Percentiles rank a stretch among this genome's conserved stretches.
Conservation (phyloP, 257 asterid species). For the Solanum bukasovii region DNA sequence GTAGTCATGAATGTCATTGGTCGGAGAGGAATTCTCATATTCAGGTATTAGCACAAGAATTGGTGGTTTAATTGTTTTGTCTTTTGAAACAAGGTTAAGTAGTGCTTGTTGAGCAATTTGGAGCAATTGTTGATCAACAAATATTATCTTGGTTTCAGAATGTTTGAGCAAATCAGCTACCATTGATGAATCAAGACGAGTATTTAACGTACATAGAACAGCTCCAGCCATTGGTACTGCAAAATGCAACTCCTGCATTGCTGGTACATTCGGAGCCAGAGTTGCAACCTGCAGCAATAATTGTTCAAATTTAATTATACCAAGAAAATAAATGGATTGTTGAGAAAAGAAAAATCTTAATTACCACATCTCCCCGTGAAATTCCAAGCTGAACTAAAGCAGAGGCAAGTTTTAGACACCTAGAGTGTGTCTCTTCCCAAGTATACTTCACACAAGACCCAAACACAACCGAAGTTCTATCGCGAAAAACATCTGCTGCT, state of each 20-base stretch:
- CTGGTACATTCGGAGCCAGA: slow-evolving; percentile 34
- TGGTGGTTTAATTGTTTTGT: slow-evolving; percentile 2
- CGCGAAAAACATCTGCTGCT: slow-evolving; percentile 4
- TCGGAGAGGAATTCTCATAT: too few species aligned
- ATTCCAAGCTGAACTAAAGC: slow-evolving; percentile 19
- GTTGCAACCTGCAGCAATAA: slow-evolving; percentile 12
- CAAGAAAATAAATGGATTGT: background rate
- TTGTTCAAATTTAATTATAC: background rate
- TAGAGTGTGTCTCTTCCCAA: slow-evolving; percentile 18
- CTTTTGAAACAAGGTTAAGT: slow-evolving; percentile 6
- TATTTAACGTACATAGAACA: slow-evolving; percentile 19
- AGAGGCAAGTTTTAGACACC: slow-evolving; percentile 28
- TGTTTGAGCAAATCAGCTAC: slow-evolving; percentile 13
- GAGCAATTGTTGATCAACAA: background rate
- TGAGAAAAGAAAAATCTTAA: background rate
- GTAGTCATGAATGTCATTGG: background rate
- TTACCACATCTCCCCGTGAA: background rate
- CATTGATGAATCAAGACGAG: slow-evolving; percentile 21
- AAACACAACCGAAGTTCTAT: slow-evolving; percentile 18
- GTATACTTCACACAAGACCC: slow-evolving; percentile 17
- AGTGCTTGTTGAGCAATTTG: slow-evolving; percentile 18
- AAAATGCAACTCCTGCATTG: slow-evolving; percentile 5
- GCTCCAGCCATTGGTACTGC: background rate
- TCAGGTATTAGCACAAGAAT: slow-evolving; percentile 5
- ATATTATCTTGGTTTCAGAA: background rate